These are phyloP conservation scores for Boletus tylopilopsis DNA, from an alignment of 768 basidiomycete genomes.

Conservation along the genomic window DNA sequence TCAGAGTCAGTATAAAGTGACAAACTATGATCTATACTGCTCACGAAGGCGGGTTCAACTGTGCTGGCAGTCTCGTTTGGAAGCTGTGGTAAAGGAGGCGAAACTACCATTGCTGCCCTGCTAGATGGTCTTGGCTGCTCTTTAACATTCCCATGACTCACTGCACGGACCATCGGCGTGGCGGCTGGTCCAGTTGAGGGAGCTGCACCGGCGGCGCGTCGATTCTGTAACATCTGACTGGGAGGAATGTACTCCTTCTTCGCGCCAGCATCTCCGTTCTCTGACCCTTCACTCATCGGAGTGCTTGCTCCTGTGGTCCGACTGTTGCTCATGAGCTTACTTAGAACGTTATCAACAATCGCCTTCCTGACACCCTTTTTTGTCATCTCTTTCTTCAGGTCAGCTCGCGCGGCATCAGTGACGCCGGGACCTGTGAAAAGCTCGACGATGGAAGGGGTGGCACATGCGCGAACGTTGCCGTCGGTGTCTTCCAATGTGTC, in stretches of 20 bases:
- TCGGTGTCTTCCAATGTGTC: constrained; percentile 89
- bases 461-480: constrained; percentile 82
- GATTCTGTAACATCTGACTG: constrained; percentile 55
- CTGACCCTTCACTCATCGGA: constrained; percentile 56
- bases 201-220: constrained; percentile 43
- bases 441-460: constrained; percentile 74
- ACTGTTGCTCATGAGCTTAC: constrained; percentile 51
- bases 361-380: constrained; percentile 85
- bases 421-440: constrained; percentile 84
- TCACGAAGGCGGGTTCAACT: constrained; percentile 66
- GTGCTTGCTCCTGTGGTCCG: constrained; percentile 40
- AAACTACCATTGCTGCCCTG: constrained; percentile 46
- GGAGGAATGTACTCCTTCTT: constrained; percentile 72
- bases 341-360: constrained; percentile 77
- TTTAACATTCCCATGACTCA: constrained; percentile 47
- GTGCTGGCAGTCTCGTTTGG: constrained; percentile 41
- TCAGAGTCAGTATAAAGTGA: not conserved
- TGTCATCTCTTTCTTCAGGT: constrained; percentile 87
- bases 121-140: constrained; percentile 56
- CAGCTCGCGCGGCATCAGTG: constrained; percentile 82
- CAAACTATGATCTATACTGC: constrained; percentile 21
- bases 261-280: constrained; percentile 38
- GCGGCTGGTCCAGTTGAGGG: constrained; percentile 24
- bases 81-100: constrained; percentile 41
- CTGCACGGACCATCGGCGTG: constrained; percentile 37